A percentile compares a stretch with the other conserved stretches of the same genome.
These are phyloP conservation scores for Neonectria neomacrospora DNA, from an alignment of 2,329 filamentous ascomycete genomes.

Conservation along the genomic window DNA sequence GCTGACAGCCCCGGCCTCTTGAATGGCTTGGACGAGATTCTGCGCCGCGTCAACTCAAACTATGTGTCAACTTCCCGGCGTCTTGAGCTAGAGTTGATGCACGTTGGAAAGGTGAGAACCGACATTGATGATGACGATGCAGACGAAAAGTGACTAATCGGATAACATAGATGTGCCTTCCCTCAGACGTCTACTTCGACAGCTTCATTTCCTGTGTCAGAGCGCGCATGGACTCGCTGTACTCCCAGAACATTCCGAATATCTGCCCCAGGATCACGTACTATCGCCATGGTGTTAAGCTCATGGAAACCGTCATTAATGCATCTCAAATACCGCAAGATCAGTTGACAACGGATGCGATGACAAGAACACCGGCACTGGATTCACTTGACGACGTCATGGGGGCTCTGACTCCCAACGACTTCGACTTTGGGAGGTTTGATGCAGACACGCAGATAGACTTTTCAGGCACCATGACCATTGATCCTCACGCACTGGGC, in stretches of 20 bases:
- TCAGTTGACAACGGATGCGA: constrained; percentile 26
- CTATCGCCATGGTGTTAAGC: constrained; percentile 53
- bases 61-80: constrained; percentile 56
- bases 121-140: not conserved
- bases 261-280: constrained; percentile 53
- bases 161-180: constrained; percentile 50
- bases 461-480: constrained; percentile 21
- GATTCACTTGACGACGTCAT: constrained; percentile 38
- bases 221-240: constrained; percentile 57
- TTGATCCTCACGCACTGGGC: constrained; percentile 30
- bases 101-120: constrained; percentile 61
- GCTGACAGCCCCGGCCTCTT: constrained; percentile 46
- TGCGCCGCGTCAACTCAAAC: constrained; percentile 50
- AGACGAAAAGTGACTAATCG: constrained; percentile 28
- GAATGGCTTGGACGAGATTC: constrained; percentile 50
- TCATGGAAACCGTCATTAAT: constrained; percentile 55
- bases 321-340: constrained; percentile 7
- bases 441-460: constrained; percentile 20
- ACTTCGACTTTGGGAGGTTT: constrained; percentile 39
- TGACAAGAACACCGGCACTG: constrained; percentile 22
- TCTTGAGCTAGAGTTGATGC: constrained; percentile 63
- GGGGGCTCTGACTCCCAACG: constrained; percentile 27
- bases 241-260: constrained; percentile 41
- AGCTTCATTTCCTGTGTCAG: constrained; percentile 56
- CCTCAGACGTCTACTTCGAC: constrained; percentile 52